Conservation (phyloP, 2,329 filamentous ascomycete genomes). For the Cercospora canescens region DNA sequence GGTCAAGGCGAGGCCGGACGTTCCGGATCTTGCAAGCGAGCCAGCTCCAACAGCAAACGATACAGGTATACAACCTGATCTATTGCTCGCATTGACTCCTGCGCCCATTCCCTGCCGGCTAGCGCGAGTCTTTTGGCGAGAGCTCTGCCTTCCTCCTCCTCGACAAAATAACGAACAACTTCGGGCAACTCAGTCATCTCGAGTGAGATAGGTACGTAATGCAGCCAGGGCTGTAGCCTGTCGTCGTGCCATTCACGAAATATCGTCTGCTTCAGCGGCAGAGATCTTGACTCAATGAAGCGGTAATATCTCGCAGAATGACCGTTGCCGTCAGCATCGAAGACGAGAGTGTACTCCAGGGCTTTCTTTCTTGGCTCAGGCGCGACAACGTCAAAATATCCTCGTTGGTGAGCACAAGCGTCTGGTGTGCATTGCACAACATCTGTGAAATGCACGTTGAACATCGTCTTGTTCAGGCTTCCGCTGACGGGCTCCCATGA, state of each 20-base stretch:
- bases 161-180: conserved; percentile 61
- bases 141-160: conserved; percentile 36
- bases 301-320: conserved; percentile 43
- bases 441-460: conserved; percentile 48
- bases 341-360: conserved; percentile 12
- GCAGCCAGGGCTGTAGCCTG: conserved; percentile 70
- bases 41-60: conserved; percentile 16
- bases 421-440: conserved; percentile 48
- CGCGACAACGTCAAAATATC: conserved; percentile 20
- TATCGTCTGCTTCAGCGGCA: conserved; percentile 76
- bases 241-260: conserved; percentile 80
- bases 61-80: conserved; percentile 22
- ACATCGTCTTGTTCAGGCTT: conserved; percentile 29
- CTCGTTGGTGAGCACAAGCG: conserved; percentile 34
- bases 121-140: conserved; percentile 12
- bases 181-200: conserved; percentile 71
- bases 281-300: conserved; percentile 67
- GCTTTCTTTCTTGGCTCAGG: conserved; percentile 7
- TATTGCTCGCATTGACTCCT: conserved; percentile 12
- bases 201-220: conserved; percentile 79
- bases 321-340: conserved; percentile 71
- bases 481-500: conserved; percentile 12
- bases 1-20: background rate
- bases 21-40: background rate
- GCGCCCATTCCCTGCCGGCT: conserved; percentile 51